Conservation (phyloP, 2,329 filamentous ascomycete genomes). For the Dothidotthia symphoricarpi region DNA sequence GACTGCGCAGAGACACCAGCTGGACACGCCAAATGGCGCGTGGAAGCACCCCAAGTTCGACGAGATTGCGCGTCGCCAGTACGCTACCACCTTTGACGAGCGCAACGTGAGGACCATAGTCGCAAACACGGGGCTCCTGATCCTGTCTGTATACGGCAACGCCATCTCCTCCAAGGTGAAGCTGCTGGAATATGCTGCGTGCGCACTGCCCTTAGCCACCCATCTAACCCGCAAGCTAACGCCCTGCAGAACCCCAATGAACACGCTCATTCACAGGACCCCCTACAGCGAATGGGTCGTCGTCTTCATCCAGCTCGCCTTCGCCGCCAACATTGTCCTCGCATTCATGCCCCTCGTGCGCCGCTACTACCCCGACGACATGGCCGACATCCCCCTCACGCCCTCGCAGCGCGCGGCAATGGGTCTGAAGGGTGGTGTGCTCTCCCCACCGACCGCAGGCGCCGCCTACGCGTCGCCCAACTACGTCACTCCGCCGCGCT, state of each 20-base stretch:
- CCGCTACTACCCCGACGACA: slow-evolving; percentile 61
- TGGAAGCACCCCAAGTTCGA: slow-evolving; percentile 89
- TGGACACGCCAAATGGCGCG: slow-evolving; percentile 59
- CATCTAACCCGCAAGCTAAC: neutral
- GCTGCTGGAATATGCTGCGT: slow-evolving; percentile 24
- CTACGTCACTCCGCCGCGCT: slow-evolving; percentile 84
- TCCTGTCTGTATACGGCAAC: slow-evolving; percentile 47
- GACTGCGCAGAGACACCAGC: slow-evolving; percentile 23
- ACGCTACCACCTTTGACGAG: slow-evolving; percentile 74
- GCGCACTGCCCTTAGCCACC: slow-evolving; percentile 4
- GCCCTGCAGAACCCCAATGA: slow-evolving; percentile 36
- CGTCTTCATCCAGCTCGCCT: slow-evolving; percentile 54
- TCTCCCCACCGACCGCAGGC: slow-evolving; percentile 61
- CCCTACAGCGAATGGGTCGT: slow-evolving; percentile 43
- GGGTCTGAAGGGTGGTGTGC: slow-evolving; percentile 67
- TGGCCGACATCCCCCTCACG: slow-evolving; percentile 87
- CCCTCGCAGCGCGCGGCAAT: slow-evolving; percentile 83
- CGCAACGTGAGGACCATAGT: slow-evolving; percentile 69
- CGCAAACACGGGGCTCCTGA: slow-evolving; percentile 62
- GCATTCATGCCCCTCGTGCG: slow-evolving; percentile 72
- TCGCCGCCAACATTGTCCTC: slow-evolving; percentile 62
- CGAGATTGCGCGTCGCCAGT: slow-evolving; percentile 80
- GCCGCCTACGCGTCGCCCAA: slow-evolving; percentile 50
- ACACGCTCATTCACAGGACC: slow-evolving; percentile 37
- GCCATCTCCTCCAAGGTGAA: slow-evolving; percentile 20